Evolutionary conservation across 805 yeast genomes (phyloP), one percentile per base, ranked within the genome.

Genomic region (Teunomyces panamensis): DNA sequence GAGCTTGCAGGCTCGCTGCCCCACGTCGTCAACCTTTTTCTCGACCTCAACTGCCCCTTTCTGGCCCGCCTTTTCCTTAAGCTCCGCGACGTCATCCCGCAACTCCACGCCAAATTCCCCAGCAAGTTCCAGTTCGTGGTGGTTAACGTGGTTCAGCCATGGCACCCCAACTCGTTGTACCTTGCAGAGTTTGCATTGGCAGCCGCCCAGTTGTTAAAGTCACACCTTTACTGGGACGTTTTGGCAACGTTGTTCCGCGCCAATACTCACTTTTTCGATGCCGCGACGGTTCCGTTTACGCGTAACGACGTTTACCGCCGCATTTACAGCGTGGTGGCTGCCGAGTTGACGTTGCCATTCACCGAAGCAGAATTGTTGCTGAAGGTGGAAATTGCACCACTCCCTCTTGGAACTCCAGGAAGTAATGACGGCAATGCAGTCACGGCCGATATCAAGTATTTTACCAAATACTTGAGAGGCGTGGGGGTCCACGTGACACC

Each of bases 401-500:
- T 65, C 29, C 52, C 51, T 2, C 57, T 57, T 20, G 35, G 53
- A 46, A 65, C 63, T 4, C 51, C 62, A 10, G 75, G 73, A 14
- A 54, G 62, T 26, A 86, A 87, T 57, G 57, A 63, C 3, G 92
- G 94, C 8, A 84, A 83, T 55, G 71, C 63, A 5, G 74, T 84
- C 32, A 73, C 80, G 2, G 73, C 64, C 30, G 95, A 88, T 58
- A 56, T 87, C 51, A 89, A 88, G 67, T 84, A 84, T 57, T 88
- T 87, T 60, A 77, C 90, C 14, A 77, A 83, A 62, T 81, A 80
- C 60, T 83, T 81, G 45, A 78, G 96, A 61, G 88, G 87, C 49
- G 79, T 83, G 36, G 89, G 92, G 39, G 80, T 86, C 33, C 96
- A 89, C 60, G 84, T 86, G n/a, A 87, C 94, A 3, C 96, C 96